These are phyloP conservation scores for Mortierella sp. DNA, from an alignment of 371 early-diverging fungal species.

Conservation along the genomic window DNA sequence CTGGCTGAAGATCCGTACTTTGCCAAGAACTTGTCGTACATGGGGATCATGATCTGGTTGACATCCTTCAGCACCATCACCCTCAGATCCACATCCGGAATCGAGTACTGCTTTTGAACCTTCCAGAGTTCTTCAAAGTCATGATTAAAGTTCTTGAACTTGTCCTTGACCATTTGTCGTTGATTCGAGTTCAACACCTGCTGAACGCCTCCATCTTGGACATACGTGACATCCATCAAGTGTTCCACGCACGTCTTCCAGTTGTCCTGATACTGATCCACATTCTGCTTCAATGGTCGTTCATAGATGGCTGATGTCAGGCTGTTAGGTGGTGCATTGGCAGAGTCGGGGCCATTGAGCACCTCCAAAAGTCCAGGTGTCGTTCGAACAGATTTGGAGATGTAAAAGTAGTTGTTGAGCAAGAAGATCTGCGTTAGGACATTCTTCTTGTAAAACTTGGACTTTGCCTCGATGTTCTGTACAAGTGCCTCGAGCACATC, in stretches of 20 bases:
- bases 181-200: constrained; percentile 75
- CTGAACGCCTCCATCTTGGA: constrained; percentile 71
- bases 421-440: constrained; percentile 75
- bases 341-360: constrained; percentile 56
- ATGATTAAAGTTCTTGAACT: constrained; percentile 87
- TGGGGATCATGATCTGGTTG: constrained; percentile 77
- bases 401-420: constrained; percentile 85
- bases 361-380: constrained; percentile 64
- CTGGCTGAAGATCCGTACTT: constrained; percentile 55
- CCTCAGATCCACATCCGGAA: constrained; percentile 85
- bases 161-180: constrained; percentile 79
- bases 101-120: constrained; percentile 78
- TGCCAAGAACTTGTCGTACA: constrained; percentile 82
- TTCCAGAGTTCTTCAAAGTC: constrained; percentile 83
- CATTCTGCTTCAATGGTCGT: constrained; percentile 66
- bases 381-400: constrained; percentile 72
- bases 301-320: constrained; percentile 67
- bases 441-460: constrained; percentile 81
- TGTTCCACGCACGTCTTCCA: constrained; percentile 81
- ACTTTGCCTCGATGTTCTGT: constrained; percentile 69
- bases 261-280: constrained; percentile 73
- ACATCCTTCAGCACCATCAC: constrained; percentile 78
- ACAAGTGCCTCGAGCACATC: constrained; percentile 73
- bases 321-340: constrained; percentile 7
- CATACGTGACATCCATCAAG: constrained; percentile 80